Evolutionary conservation across 1,284 basidiomycete species (phyloP).

Genomic region (Dichomitus squalens): DNA sequence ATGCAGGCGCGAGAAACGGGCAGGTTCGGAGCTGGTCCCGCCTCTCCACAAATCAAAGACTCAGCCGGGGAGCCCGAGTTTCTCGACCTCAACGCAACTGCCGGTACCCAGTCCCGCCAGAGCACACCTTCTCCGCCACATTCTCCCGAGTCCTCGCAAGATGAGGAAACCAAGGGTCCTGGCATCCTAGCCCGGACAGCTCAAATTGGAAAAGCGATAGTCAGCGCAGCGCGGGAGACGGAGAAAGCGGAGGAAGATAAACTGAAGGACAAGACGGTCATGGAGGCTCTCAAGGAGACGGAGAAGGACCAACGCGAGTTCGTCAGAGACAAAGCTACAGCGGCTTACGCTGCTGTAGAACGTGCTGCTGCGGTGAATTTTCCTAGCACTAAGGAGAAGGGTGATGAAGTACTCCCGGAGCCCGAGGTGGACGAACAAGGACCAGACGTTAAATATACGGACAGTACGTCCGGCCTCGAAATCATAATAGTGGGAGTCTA

Average conservation of each 20-base stretch:
- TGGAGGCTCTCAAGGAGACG: slow-evolving; percentile 27
- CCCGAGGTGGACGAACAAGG: slow-evolving; percentile 49
- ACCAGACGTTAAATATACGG: slow-evolving; percentile 70
- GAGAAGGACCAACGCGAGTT: slow-evolving; percentile 23
- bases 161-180: slow-evolving; percentile 1
- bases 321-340: slow-evolving; percentile 28
- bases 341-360: slow-evolving; percentile 27
- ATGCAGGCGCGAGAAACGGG: slow-evolving; percentile 32
- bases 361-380: slow-evolving; percentile 22
- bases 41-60: slow-evolving; percentile 34
- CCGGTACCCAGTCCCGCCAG: background rate
- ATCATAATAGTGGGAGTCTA: background rate
- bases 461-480: slow-evolving; percentile 48
- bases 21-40: slow-evolving; percentile 39
- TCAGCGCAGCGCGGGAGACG: slow-evolving; percentile 32
- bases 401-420: slow-evolving; percentile 56
- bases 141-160: slow-evolving; percentile 5
- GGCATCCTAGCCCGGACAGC: slow-evolving; percentile 30
- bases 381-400: slow-evolving; percentile 30
- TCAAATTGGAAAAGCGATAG: slow-evolving; percentile 34
- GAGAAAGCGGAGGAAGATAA: slow-evolving; percentile 32
- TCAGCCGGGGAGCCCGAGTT: slow-evolving; percentile 57
- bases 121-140: background rate
- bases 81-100: slow-evolving; percentile 59
- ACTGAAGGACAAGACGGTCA: slow-evolving; percentile 31